Evolutionary conservation across 1,284 basidiomycete genomes (phyloP).

Genomic region (Trametes polyzona): DNA sequence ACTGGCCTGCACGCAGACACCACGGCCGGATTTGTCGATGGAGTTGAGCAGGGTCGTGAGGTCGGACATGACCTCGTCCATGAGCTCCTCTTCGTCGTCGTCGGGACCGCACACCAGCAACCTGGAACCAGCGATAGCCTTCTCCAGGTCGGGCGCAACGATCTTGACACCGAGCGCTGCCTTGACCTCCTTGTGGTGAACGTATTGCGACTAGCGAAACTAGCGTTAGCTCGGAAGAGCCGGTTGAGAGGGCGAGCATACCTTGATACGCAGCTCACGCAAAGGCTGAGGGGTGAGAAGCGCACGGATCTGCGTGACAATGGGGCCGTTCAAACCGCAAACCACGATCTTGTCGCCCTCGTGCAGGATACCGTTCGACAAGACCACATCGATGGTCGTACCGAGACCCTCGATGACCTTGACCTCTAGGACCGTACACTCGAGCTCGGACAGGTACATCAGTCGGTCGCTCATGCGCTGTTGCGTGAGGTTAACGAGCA

Average conservation of each 20-base stretch:
- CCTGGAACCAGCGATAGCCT: conserved; percentile 98
- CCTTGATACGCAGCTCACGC: conserved; percentile 96
- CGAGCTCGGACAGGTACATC: conserved; percentile 98
- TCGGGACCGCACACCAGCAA: conserved; percentile 91
- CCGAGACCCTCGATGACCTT: conserved; percentile 99
- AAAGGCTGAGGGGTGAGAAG: conserved; percentile 96
- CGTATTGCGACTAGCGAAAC: conserved; percentile 84
- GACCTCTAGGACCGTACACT: conserved; percentile 99
- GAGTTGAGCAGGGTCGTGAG: conserved; percentile 89
- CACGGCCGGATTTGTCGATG: conserved; percentile 93
- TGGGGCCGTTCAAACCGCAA: conserved; percentile 97
- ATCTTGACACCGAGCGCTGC: conserved; percentile 98
- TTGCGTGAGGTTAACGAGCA: conserved; percentile 97
- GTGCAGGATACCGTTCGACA: conserved; percentile 92
- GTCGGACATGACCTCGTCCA: conserved; percentile 97
- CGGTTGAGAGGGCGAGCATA: conserved; percentile 34
- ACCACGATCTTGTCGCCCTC: conserved; percentile 97
- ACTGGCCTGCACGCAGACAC: conserved; percentile 97
- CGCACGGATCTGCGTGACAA: conserved; percentile 94
- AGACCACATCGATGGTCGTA: conserved; percentile 96
- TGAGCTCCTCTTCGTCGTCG: conserved; percentile 94
- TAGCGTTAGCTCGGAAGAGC: not conserved
- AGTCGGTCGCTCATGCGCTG: conserved; percentile 96
- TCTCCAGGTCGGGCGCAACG: conserved; percentile 94
- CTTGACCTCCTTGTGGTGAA: conserved; percentile 98